A percentile compares a stretch with the other conserved stretches of the same genome.
These are phyloP conservation scores for Gamarada debralockiae DNA, from an alignment of 495 filamentous ascomycete genomes.

Conservation along the genomic window DNA sequence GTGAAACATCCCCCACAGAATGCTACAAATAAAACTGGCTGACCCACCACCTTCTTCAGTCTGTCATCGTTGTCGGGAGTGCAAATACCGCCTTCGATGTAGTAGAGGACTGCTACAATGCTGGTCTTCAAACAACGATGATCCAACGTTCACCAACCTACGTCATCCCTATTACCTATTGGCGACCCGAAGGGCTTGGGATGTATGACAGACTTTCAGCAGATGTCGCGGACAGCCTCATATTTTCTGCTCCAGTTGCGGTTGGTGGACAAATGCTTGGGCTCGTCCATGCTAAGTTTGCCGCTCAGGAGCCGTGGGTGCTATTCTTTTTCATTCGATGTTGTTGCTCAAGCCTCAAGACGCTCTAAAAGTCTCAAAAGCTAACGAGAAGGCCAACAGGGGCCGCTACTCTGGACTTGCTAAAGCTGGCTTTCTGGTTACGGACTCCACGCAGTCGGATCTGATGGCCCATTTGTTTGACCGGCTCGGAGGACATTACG, in stretches of 20 bases:
- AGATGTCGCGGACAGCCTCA: slow-evolving; percentile 18
- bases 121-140: slow-evolving; percentile 28
- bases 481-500: slow-evolving; percentile 71
- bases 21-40: neutral
- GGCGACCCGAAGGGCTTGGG: slow-evolving; percentile 18
- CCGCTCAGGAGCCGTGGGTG: slow-evolving; percentile 23
- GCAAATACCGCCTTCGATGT: slow-evolving; percentile 37
- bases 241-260: slow-evolving; percentile 18
- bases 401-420: slow-evolving; percentile 25
- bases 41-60: slow-evolving; percentile 19
- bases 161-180: slow-evolving; percentile 29
- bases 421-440: slow-evolving; percentile 29
- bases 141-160: slow-evolving; percentile 32
- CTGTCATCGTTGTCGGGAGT: slow-evolving; percentile 29
- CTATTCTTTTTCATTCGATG: slow-evolving; percentile 1
- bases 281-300: slow-evolving; percentile 7
- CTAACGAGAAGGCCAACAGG: too few species aligned
- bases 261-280: slow-evolving; percentile 14
- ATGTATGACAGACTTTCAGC: slow-evolving; percentile 19
- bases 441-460: slow-evolving; percentile 37
- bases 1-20: neutral
- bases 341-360: too few species aligned
- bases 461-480: slow-evolving; percentile 68
- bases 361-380: too few species aligned
- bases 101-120: slow-evolving; percentile 26